phyloP scores from a whole-genome alignment of 1,284 basidiomycete genomes.

The Trichosporon asahii region DNA sequence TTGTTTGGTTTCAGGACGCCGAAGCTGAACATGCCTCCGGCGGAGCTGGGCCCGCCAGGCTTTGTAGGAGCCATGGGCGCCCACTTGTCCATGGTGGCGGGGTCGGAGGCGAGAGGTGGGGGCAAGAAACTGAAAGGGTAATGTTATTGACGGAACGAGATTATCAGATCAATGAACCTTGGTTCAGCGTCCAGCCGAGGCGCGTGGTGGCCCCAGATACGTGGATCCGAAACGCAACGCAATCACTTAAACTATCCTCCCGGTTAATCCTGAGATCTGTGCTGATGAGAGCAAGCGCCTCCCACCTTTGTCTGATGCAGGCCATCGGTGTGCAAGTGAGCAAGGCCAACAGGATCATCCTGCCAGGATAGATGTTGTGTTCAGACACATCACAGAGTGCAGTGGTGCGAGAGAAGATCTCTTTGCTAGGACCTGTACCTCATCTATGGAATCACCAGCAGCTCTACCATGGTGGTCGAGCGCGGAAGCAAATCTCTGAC shows the following conservation, averaged over 20 bases:
- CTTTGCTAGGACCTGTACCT: too few relatives aligned
- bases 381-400: too few relatives aligned
- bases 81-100: conserved; percentile 41
- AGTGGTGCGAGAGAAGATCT: too few relatives aligned
- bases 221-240: neutral
- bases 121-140: neutral
- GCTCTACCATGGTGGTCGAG: too few relatives aligned
- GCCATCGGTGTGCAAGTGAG: too few relatives aligned
- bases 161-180: neutral
- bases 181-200: neutral
- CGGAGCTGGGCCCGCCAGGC: conserved; percentile 54
- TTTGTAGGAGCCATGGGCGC: conserved; percentile 43
- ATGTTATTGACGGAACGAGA: neutral
- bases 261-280: neutral
- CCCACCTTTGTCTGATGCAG: too few relatives aligned
- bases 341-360: neutral
- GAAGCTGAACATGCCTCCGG: conserved; percentile 61
- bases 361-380: too few relatives aligned
- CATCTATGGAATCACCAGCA: too few relatives aligned
- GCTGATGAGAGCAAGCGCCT: neutral
- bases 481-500: too few relatives aligned
- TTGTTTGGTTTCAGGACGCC: conserved; percentile 55
- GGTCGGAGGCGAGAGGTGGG: neutral
- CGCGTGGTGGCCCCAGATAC: neutral
- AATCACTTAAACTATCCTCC: neutral